phyloP scores from a whole-genome alignment of 176 grass and related monocot species.

The Hordeum vulgare region MorexV3_pseudomolecules_assembly NC_058520.1:66604346-66604845 shows the following conservation, averaged over 20 bases:
- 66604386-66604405: neutral
- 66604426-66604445: neutral
- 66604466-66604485: neutral
- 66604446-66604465: slow-evolving; percentile 23
- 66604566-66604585: neutral
- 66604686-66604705: neutral
- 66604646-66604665: slow-evolving; percentile 12
- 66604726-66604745: neutral
- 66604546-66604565: neutral
- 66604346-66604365: neutral
- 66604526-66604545: neutral
- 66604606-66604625: neutral
- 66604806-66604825: neutral
- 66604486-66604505: neutral
- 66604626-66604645: neutral
- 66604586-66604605: slow-evolving; percentile 17
- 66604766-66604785: neutral
- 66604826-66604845: neutral
- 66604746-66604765: neutral
- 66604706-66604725: too few species aligned
- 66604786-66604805: neutral
- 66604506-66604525: neutral
- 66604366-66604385: too few species aligned
- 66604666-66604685: neutral
- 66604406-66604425: neutral